Evolutionary conservation across 148 eudicot species (phyloP).

Genomic region (Rhododendron griersonianum): DNA sequence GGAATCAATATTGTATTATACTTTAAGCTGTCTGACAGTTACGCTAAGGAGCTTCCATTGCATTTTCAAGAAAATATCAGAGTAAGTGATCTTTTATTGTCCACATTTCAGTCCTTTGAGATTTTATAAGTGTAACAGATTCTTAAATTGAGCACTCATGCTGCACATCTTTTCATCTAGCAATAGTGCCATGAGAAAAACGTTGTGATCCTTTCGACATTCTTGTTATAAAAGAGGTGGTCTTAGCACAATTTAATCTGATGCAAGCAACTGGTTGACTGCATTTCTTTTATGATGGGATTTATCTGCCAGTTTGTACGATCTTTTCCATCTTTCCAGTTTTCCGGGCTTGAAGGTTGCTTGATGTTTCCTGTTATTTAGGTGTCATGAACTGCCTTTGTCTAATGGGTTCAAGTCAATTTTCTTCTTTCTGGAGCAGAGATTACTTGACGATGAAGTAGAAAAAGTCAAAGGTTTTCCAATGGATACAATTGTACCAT

Average conservation of each 20-base stretch:
- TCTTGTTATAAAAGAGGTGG: background rate
- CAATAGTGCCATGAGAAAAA: background rate
- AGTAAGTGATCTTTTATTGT: constrained; percentile 28
- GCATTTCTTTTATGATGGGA: constrained; percentile 1
- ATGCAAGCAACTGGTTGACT: background rate
- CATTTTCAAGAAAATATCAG: constrained; percentile 71
- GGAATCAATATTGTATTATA: constrained; percentile 85
- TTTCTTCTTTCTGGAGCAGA: constrained; percentile 36
- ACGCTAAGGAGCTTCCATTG: constrained; percentile 65
- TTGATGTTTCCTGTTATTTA: background rate
- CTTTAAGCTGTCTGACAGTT: constrained; percentile 72
- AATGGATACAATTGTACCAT: constrained; percentile 58
- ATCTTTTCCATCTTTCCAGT: background rate
- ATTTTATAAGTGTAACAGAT: background rate
- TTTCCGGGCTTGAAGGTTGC: background rate
- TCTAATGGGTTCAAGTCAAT: background rate
- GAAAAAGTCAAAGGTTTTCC: constrained; percentile 88
- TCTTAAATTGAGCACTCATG: background rate
- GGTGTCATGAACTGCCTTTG: background rate
- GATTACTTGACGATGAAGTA: constrained; percentile 62
- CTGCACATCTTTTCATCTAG: background rate
- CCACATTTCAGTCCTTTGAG: background rate
- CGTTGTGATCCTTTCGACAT: background rate
- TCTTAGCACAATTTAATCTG: background rate
- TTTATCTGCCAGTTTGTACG: background rate